Evolutionary conservation across 257 asterid species (phyloP), one percentile per base, ranked within the genome.

Genomic region (Lycium ferocissimum): DNA sequence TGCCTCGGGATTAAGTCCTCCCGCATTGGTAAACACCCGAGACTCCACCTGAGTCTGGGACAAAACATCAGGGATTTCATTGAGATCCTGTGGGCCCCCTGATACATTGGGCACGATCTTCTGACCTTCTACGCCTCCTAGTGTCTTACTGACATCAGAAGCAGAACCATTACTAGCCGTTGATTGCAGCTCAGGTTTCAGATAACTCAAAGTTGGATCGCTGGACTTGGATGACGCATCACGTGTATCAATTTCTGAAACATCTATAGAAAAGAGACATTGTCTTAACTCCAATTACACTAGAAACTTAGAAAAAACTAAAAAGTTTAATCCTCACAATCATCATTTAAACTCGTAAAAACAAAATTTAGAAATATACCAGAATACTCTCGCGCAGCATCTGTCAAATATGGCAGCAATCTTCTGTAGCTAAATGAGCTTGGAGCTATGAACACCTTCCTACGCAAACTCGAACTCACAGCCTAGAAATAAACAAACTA

Each of bases 331-430:
- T 53, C 18, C 15, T 10, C 51, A 0, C 11, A 40, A 51, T 40
- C 26, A 49, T 9, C 40, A 14, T 63, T 10, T 76, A 7, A 33
- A 84, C 11, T 62, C 8, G 1, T 13, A 84, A 37, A 58, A 71
- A n/a, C 11, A 40, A 79, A 61, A 61, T 22, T 53, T 33, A 61
- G 38, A 80, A 78, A 79, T 89, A 85, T 89, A 94, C 98, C n/a
- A 15, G 91, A 83, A 47, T 89, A 85, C 61, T 91, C 94, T 79
- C 90, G 91, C 62, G 66, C 86, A 62, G 89, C 86, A 81, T 87
- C 93, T 89, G 57, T 88, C 69, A 95, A 73, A 91, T 90, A 94
- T 1, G 98, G 97, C 85, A 94, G 93, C 95, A 95, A 69, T 90
- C 97, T 92, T 85, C 92, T 89, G 80, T 92, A 95, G 91, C 95